phyloP scores from a whole-genome alignment of 495 filamentous ascomycete genomes.

The Hyaloscypha bicolor region DNA sequence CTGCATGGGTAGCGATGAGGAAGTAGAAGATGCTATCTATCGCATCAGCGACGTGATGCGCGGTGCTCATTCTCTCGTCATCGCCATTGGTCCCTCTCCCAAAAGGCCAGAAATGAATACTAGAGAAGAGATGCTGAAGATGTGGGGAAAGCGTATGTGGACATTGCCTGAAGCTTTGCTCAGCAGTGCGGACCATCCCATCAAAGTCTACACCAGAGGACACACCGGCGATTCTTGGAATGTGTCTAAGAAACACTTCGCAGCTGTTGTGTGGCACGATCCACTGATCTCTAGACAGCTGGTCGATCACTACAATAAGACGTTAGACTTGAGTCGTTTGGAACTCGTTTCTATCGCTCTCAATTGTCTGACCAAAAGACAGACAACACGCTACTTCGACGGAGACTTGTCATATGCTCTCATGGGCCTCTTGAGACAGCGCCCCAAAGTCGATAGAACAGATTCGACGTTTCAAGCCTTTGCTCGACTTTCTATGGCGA shows the following conservation, averaged over 20 bases:
- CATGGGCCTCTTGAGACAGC: constrained; percentile 47
- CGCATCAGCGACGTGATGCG: constrained; percentile 46
- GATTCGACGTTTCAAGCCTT: constrained; percentile 50
- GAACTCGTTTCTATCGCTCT: constrained; percentile 38
- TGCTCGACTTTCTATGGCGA: constrained; percentile 46
- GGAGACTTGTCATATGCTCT: constrained; percentile 49
- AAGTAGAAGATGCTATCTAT: constrained; percentile 28
- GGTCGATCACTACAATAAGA: constrained; percentile 42
- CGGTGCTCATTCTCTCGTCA: constrained; percentile 40
- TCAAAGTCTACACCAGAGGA: not conserved
- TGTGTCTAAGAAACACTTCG: too few relatives aligned
- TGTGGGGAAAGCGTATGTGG: constrained; percentile 42
- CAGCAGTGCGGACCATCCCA: constrained; percentile 17
- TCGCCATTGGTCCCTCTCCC: constrained; percentile 7
- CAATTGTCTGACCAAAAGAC: constrained; percentile 1
- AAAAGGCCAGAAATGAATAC: too few relatives aligned
- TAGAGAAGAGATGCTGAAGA: too few relatives aligned
- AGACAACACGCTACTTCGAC: not conserved
- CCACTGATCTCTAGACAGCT: constrained; percentile 36
- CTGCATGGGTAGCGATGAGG: constrained; percentile 28
- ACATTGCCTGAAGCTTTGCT: constrained; percentile 46
- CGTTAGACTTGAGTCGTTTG: constrained; percentile 40
- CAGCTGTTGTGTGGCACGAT: too few relatives aligned
- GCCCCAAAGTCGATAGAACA: constrained; percentile 37
- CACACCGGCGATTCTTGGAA: constrained; percentile 31